Evolutionary conservation across 495 filamentous ascomycete genomes (phyloP).

Genomic region (Hyaloscypha variabilis): DNA sequence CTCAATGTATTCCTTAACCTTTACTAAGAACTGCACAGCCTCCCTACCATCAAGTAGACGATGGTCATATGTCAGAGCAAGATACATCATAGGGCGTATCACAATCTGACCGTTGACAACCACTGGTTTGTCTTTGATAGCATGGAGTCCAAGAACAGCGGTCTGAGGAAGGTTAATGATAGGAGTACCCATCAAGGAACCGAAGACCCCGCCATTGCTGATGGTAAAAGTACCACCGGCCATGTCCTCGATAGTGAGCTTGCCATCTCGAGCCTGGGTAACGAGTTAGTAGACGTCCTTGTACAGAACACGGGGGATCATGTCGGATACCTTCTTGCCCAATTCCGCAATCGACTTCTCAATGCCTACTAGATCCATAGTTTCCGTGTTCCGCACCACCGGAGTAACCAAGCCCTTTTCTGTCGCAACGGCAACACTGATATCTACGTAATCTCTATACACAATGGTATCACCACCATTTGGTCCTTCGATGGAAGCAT

Average conservation of each 20-base stretch:
- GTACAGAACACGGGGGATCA: neutral
- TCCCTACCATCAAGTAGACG: conserved; percentile 93
- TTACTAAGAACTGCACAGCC: conserved; percentile 95
- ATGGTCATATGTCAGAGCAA: conserved; percentile 97
- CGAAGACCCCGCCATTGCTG: conserved; percentile 81
- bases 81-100: conserved; percentile 98
- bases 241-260: conserved; percentile 99
- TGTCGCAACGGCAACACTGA: conserved; percentile 95
- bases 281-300: conserved; percentile 29
- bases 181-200: conserved; percentile 90
- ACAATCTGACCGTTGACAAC: conserved; percentile 90
- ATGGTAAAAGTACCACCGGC: conserved; percentile 98
- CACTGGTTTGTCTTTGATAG: conserved; percentile 93
- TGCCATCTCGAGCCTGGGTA: conserved; percentile 83
- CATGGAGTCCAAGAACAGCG: conserved; percentile 94
- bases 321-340: conserved; percentile 81
- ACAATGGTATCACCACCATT: conserved; percentile 97
- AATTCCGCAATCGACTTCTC: conserved; percentile 92
- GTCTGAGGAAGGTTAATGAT: conserved; percentile 98
- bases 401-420: conserved; percentile 97
- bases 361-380: conserved; percentile 83
- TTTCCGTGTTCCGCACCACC: conserved; percentile 91
- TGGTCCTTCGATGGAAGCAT: conserved; percentile 92
- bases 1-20: conserved; percentile 98
- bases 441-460: conserved; percentile 96